Evolutionary conservation across 148 eudicot genomes (phyloP), one percentile per base, ranked within the genome.

Genomic region (Diospyros kaki): DNA sequence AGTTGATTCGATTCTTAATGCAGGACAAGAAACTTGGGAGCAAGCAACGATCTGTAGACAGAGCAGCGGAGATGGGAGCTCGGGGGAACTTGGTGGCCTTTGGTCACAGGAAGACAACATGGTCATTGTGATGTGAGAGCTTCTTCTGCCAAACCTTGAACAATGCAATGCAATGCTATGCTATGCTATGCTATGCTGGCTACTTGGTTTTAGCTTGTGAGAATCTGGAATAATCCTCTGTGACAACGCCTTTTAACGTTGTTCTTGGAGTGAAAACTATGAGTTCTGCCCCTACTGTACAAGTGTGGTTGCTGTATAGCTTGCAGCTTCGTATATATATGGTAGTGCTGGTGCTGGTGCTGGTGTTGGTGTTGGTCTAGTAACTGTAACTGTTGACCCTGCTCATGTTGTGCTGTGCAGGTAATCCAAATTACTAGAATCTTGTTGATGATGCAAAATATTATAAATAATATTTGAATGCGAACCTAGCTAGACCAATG

Each of bases 191-290:
- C 48, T 53, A 75, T 72, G 58, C 17, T 40, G 28, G 54, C 48
- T 48, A 61, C 40, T 73, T 38, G n/a, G 75, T 45, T 79, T 78
- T 66, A 40, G 50, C 72, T 71, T 68, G 54, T 65, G 10, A 18
- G 71, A 80, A 58, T 71, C 76, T 60, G 3, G 69, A 58, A 77
- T 66, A 67, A 53, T 54, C 81, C 82, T 64, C 85, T 77, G 78
- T 81, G 87, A 85, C 81, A 53, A 76, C 77, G 79, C 77, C 90
- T 86, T 90, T 86, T 90, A 84, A 81, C 50, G 87, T 83, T 77
- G 86, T 81, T 83, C 81, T 79, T 83, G 84, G 89, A 81, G 75
- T 59, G 39, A 41, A 38, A 41, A 68, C 17, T 6, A 10, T 48
- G 5, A 72, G 1, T 17, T 51, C 61, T 15, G 48, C 14, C 48